These are phyloP conservation scores for Diddensiella caesifluorescens DNA, from an alignment of 805 yeast genomes.

Conservation along the genomic window DNA sequence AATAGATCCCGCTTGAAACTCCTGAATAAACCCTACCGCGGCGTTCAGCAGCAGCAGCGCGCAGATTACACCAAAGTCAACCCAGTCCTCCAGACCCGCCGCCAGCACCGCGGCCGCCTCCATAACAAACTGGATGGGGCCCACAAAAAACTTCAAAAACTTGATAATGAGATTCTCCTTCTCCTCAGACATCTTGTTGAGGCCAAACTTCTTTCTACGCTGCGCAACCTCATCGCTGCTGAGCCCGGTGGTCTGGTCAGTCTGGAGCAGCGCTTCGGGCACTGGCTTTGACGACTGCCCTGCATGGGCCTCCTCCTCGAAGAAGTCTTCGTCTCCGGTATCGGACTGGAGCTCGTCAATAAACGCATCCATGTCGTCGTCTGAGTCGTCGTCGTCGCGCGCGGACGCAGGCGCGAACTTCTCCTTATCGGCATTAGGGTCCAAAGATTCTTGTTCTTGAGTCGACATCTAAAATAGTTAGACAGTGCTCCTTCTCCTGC, in stretches of 20 bases:
- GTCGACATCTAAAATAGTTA: conserved; percentile 3
- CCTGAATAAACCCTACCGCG: conserved; percentile 92
- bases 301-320: conserved; percentile 36
- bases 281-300: conserved; percentile 66
- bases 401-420: conserved; percentile 32
- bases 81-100: conserved; percentile 97
- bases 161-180: conserved; percentile 71
- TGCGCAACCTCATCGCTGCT: conserved; percentile 67
- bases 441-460: conserved; percentile 1
- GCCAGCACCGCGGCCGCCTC: conserved; percentile 93
- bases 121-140: conserved; percentile 96
- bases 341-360: conserved; percentile 67
- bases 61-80: conserved; percentile 95
- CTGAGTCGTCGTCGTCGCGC: conserved; percentile 57
- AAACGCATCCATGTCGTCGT: conserved; percentile 55
- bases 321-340: conserved; percentile 43
- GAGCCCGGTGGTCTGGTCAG: conserved; percentile 76
- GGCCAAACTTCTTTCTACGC: conserved; percentile 88
- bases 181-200: conserved; percentile 88
- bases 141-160: conserved; percentile 82
- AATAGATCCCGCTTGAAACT: conserved; percentile 96
- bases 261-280: conserved; percentile 79
- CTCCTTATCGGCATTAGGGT: conserved; percentile 38
- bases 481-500: no score
- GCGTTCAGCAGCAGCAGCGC: conserved; percentile 85